Evolutionary conservation across 129 eudicot species (phyloP), one percentile per base, ranked within the genome.

Genomic region (Centaurea solstitialis): DNA sequence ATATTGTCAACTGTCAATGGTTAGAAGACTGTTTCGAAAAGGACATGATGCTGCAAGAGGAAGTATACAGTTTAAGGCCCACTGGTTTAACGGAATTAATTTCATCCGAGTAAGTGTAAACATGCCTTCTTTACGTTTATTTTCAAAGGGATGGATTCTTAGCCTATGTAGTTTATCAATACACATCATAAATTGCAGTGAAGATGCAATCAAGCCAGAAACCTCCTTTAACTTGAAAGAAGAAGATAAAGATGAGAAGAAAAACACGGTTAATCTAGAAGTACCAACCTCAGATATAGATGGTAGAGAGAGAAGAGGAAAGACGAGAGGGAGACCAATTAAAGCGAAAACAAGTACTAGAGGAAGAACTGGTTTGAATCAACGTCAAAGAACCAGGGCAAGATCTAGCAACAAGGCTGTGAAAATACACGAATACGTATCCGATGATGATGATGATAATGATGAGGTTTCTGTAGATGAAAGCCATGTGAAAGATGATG

Each of bases 1-100:
- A 86, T 82, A 79, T 96, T 64, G 95, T 96, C 61, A 50, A 87
- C 65, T 87, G 88, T 70, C 89, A 86, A 66, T 96, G 99, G 99
- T 73, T 96, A 76, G 98, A 89, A 73, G 97, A 93, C 43, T 93
- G 91, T 85, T 77, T 88, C 9, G 84, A 85, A 53, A 84, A 81
- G 80, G 87, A 86, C 72, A 86, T 85, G 83, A 87, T 87, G 74
- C 37, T 96, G 87, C 81, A 76, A 3, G 98, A 91, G 82, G 90
- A 85, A 7, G 73, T 81, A 37, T 96, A 96, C 80, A 88, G 77
- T 75, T 61, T 93, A 68, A 89, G 81, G 83, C 93, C 92, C 23
- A 39, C 7, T 61, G 77, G 74, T n/a, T 75, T 82, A 28, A 85
- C 89, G 41, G 92, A 87, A 62, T 82, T 87, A 30, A 64, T 47